phyloP scores from a whole-genome alignment of 106 monocot genomes.

The Iris macrosiphon region DNA sequence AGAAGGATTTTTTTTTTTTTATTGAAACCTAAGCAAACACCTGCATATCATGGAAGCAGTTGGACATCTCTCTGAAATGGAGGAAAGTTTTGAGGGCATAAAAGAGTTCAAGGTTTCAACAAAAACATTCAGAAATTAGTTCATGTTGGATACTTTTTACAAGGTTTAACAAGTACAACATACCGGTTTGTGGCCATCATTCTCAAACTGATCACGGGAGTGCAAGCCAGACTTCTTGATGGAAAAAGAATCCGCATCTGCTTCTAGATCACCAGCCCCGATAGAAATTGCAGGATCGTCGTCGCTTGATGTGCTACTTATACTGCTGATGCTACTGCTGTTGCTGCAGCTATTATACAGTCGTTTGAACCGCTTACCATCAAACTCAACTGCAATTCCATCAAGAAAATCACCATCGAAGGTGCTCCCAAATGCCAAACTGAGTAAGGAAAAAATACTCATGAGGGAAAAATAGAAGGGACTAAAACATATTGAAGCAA shows the following conservation, averaged over 20 bases:
- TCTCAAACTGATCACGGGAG: slow-evolving; percentile 52
- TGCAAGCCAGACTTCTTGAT: slow-evolving; percentile 61
- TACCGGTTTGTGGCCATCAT: slow-evolving; percentile 59
- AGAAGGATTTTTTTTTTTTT: too few species aligned
- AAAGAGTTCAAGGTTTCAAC: too few species aligned
- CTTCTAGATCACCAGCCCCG: slow-evolving; percentile 61
- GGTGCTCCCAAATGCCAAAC: slow-evolving; percentile 34
- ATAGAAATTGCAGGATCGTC: slow-evolving; percentile 31
- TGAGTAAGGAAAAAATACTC: slow-evolving; percentile 1
- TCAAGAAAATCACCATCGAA: slow-evolving; percentile 23
- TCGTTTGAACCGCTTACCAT: slow-evolving; percentile 19
- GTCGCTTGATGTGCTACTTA: slow-evolving; percentile 77
- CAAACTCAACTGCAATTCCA: slow-evolving; percentile 37
- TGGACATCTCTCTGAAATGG: too few species aligned
- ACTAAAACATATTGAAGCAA: not conserved
- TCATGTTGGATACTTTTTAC: not conserved
- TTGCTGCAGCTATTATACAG: slow-evolving; percentile 50
- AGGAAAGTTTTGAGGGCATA: too few species aligned
- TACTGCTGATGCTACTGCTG: slow-evolving; percentile 84
- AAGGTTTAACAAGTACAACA: not conserved
- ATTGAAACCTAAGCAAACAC: too few species aligned
- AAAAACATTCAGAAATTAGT: too few species aligned
- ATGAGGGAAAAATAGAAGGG: not conserved
- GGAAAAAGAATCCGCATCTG: slow-evolving; percentile 83
- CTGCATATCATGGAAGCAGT: too few species aligned